Conservation (phyloP, 257 asterid genomes). For the Henckelia pumila region DNA sequence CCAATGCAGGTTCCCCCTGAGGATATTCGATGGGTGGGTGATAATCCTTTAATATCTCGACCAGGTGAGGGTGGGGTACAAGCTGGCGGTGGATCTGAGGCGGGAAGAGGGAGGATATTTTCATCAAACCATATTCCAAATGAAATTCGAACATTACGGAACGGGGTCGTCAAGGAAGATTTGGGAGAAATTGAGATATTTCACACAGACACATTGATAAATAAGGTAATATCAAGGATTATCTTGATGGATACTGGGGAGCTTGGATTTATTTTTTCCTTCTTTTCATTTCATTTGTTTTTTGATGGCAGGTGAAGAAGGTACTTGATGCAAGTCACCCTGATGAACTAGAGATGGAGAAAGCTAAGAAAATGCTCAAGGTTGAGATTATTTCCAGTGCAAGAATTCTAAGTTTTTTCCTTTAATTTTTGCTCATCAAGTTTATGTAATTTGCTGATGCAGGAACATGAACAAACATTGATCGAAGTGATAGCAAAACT, state of each 20-base stretch:
- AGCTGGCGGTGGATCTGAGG: slow-evolving; percentile 37
- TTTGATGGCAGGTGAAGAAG: slow-evolving; percentile 69
- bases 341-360: slow-evolving; percentile 67
- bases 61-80: slow-evolving; percentile 37
- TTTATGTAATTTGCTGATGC: slow-evolving; percentile 35
- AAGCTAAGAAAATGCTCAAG: slow-evolving; percentile 94
- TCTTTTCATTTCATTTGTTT: slow-evolving; percentile 14
- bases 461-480: slow-evolving; percentile 89
- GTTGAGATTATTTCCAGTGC: slow-evolving; percentile 29
- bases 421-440: slow-evolving; percentile 17
- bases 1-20: slow-evolving; percentile 69
- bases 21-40: slow-evolving; percentile 91
- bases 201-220: slow-evolving; percentile 79
- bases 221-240: slow-evolving; percentile 49
- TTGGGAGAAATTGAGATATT: slow-evolving; percentile 69
- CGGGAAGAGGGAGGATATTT: slow-evolving; percentile 53
- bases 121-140: slow-evolving; percentile 43
- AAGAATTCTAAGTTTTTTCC: slow-evolving; percentile 16
- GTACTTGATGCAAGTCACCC: slow-evolving; percentile 84
- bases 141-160: slow-evolving; percentile 51
- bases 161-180: slow-evolving; percentile 44
- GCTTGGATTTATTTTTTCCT: slow-evolving; percentile 1
- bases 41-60: slow-evolving; percentile 67
- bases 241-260: neutral
- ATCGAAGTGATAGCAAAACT: slow-evolving; percentile 81